Base-by-base conservation (phyloP, 1,284 basidiomycete genomes). In the Flammula alnicola region DNA sequence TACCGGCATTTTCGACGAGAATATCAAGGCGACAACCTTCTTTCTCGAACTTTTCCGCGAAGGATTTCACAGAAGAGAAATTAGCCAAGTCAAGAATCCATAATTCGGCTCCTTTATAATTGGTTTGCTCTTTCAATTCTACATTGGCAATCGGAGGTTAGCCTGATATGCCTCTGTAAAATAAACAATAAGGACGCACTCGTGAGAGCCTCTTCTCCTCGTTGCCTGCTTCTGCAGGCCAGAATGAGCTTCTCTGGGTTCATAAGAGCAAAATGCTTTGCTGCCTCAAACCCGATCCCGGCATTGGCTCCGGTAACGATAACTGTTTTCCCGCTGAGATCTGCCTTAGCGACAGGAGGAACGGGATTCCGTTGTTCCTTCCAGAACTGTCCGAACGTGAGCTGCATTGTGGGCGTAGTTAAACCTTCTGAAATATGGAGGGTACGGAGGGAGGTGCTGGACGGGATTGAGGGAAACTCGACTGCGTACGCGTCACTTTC, bases 191-290 rank as follows among this genome's bases (percentile, higher is more conserved):
- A 27, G 40, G 10, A 53, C 67, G 41, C 47, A 75, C 72, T 55
- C 2, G 56, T 44, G 6, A 71, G 23, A 11, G 77, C 73, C 73
- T 76, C 47, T 62, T 73, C 27, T 52, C 61, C 52, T 66, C 52
- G 47, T 50, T 76, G 64, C 66, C 74, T 75, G 76, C 1, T 57
- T 52, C 1, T 74, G 56, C 72, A 77, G 1, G 65, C 71, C 9
- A 75, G 36, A 40, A 78, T 64, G 5, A 76, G 59, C 16, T 60
- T 66, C 6, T 57, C 66, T 1, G 75, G 70, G 19, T 64, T 66
- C 74, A 74, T 77, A 1, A 55, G 50, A 1, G 74, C 71, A 41
- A 77, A 72, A 51, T 76, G 75, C 51, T 69, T 73, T 1, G 71
- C 54, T 0, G 74, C 68, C 47, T 77, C 72, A 30, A 70, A 67